Conservation (phyloP, 306 rosid genomes). For the Dryas octopetala region DNA sequence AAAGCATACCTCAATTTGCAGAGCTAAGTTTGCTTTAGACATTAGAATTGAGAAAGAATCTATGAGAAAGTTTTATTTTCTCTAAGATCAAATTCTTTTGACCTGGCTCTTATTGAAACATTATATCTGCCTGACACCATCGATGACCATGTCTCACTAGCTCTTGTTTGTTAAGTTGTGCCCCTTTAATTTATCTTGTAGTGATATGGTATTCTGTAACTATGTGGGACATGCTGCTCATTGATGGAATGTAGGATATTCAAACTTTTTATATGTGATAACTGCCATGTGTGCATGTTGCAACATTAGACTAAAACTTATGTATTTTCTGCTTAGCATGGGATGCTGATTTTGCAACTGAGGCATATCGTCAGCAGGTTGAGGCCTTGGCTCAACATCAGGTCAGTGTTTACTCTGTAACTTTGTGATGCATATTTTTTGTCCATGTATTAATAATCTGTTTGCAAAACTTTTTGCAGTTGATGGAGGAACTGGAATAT, state of each 20-base stretch:
- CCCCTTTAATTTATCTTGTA: not conserved
- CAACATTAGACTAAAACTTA: constrained; percentile 17
- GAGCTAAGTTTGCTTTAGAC: not conserved
- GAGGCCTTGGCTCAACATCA: constrained; percentile 94
- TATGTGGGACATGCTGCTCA: not conserved
- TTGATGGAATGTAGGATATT: constrained; percentile 16
- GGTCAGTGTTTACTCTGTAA: constrained; percentile 42
- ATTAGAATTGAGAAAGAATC: not conserved
- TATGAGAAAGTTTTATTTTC: not conserved
- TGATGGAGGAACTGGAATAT: constrained; percentile 89
- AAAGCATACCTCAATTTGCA: not conserved
- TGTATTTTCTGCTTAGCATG: constrained; percentile 54
- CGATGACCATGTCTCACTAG: not conserved
- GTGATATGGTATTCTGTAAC: not conserved
- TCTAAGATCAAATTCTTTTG: not conserved
- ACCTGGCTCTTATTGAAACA: not conserved
- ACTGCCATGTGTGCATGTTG: constrained; percentile 19
- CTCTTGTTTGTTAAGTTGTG: not conserved
- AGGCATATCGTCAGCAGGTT: constrained; percentile 95
- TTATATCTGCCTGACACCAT: no score
- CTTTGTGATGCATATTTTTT: constrained; percentile 14
- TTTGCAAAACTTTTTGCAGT: constrained; percentile 38
- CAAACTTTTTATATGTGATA: not conserved
- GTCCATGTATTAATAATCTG: constrained; percentile 2
- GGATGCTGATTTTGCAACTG: constrained; percentile 99